Evolutionary conservation across 2,329 filamentous ascomycete species (phyloP).

Genomic region (Cadophora sp.): DNA sequence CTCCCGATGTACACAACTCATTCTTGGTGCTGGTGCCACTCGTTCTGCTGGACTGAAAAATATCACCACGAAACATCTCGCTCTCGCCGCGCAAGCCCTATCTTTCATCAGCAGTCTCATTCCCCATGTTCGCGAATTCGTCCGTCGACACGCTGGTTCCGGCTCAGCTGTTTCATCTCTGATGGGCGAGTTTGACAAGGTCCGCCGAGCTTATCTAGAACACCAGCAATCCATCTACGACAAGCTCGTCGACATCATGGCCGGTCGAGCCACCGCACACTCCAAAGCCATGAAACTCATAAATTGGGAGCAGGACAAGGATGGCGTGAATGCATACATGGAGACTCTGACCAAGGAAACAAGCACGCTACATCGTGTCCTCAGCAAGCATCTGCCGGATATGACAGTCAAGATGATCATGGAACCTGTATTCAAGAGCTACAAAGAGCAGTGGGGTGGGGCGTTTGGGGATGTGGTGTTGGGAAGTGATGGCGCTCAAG

Average conservation of each 20-base stretch:
- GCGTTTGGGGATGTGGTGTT: constrained; percentile 66
- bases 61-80: constrained; percentile 94
- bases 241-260: constrained; percentile 78
- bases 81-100: constrained; percentile 87
- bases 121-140: constrained; percentile 89
- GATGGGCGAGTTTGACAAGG: constrained; percentile 49
- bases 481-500: constrained; percentile 64
- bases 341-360: constrained; percentile 76
- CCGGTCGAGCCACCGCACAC: constrained; percentile 64
- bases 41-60: constrained; percentile 89
- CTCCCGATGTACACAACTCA: constrained; percentile 93
- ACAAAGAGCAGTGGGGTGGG: constrained; percentile 69
- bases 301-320: constrained; percentile 61
- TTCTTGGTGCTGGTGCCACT: constrained; percentile 92
- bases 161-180: constrained; percentile 59
- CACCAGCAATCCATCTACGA: constrained; percentile 76
- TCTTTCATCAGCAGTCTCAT: constrained; percentile 87
- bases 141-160: constrained; percentile 73
- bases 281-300: constrained; percentile 69
- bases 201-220: constrained; percentile 56
- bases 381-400: constrained; percentile 71
- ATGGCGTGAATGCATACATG: constrained; percentile 65
- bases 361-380: constrained; percentile 70
- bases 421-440: constrained; percentile 70
- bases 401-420: constrained; percentile 72